Evolutionary conservation across 2,329 filamentous ascomycete genomes (phyloP).

Genomic region (Hypoxylon sp.): DNA sequence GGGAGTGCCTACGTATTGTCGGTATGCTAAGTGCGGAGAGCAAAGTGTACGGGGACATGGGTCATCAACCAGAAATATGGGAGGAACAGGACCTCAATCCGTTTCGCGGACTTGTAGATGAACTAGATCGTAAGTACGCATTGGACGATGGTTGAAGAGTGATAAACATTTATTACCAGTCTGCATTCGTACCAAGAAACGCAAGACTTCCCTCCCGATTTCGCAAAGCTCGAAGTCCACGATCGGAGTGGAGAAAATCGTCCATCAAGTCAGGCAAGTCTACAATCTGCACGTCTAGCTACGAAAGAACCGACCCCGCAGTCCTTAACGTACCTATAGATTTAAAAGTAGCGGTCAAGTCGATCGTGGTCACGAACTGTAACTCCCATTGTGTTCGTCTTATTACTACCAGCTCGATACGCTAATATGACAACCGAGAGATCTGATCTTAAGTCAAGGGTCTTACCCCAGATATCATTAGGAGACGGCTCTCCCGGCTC

Average conservation of each 20-base stretch:
- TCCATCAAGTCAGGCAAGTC: slow-evolving; percentile 12
- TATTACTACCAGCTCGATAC: slow-evolving; percentile 1
- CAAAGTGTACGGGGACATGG: neutral
- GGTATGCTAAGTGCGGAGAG: neutral
- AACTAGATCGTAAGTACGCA: neutral
- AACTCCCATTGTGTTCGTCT: slow-evolving; percentile 10
- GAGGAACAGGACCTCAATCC: neutral
- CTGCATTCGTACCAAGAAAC: neutral
- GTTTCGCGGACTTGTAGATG: neutral
- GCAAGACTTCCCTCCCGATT: slow-evolving; percentile 18
- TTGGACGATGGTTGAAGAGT: slow-evolving; percentile 7
- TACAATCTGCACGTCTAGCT: slow-evolving; percentile 19
- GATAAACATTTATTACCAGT: neutral
- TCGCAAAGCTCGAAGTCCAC: slow-evolving; percentile 18
- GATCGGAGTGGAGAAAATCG: slow-evolving; percentile 31
- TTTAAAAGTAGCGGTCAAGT: slow-evolving; percentile 12
- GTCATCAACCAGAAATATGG: neutral
- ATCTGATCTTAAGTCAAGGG: slow-evolving; percentile 47
- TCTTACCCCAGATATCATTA: slow-evolving; percentile 49
- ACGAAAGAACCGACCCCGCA: slow-evolving; percentile 33
- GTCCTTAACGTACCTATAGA: slow-evolving; percentile 29
- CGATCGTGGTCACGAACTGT: neutral
- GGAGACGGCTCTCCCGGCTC: slow-evolving; percentile 47
- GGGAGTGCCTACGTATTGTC: neutral
- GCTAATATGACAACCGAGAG: slow-evolving; percentile 48